Evolutionary conservation across 805 yeast species (phyloP), one percentile per base, ranked within the genome.

Genomic region (Wickerhamiella nectarea): DNA sequence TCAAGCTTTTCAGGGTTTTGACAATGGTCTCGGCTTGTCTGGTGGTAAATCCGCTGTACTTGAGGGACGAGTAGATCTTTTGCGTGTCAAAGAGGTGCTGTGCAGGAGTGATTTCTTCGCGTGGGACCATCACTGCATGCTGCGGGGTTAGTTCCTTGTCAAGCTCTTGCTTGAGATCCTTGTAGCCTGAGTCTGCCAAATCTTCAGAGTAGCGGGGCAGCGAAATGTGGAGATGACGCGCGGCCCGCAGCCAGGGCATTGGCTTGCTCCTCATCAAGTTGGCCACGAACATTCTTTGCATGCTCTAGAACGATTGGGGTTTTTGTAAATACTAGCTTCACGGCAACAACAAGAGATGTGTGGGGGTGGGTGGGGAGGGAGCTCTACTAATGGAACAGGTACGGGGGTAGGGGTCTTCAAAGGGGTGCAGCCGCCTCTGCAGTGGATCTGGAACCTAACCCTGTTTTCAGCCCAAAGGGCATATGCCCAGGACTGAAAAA

Each of bases 1-100:
- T 47, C 48, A 65, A 54, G 18, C 61, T 61, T 21, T 63, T 60
- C 22, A 70, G 58, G 6, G 68, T 51, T 11, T 65, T 62, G 57
- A 83, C 67, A 4, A 83, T 59, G 18, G 71, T 64, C 40, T 74
- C 78, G 10, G 85, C 68, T 58, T 84, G 89, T 3, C 60, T 60
- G 0, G 69, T 68, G 0, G 74, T 72, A 55, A 78, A 79, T 2
- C 85, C 86, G 1, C 80, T 65, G 0, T 58, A 55, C 14, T 58
- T 58, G 15, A 84, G 66, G 42, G 71, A 70, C 17, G 70, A 66
- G 53, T 67, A 79, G 0, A 80, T 72, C 33, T 63, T 66, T 58
- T 77, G 76, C 1, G 87, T 78, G 38, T 84, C 82, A 40, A 85
- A 67, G 41, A 60, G 52, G 44, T 60, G 59, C 21, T 37, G 28